phyloP scores from a whole-genome alignment of 164 flowering plant species.

The Nymphaea colorata region DNA sequence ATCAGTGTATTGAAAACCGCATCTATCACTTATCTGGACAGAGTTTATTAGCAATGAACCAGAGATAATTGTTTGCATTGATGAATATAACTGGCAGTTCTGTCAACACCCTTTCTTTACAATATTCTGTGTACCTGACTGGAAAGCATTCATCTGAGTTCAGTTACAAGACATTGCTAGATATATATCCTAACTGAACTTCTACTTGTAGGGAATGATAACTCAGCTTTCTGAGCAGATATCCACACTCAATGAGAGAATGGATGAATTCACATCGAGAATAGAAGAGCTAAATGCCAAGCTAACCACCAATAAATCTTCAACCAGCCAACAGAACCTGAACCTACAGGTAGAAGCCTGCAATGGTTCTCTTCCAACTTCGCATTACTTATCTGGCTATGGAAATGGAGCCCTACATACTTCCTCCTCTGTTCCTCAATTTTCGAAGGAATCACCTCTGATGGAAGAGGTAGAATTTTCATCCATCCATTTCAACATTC shows the following conservation, averaged over 20 bases:
- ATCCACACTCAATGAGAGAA: slow-evolving; percentile 66
- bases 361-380: slow-evolving; percentile 75
- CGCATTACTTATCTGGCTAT: slow-evolving; percentile 50
- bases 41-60: too few species aligned
- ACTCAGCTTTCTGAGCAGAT: slow-evolving; percentile 88
- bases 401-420: slow-evolving; percentile 57
- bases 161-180: too few species aligned
- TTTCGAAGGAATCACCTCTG: slow-evolving; percentile 60
- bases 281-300: slow-evolving; percentile 80
- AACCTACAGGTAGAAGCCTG: slow-evolving; percentile 49
- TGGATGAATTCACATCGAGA: slow-evolving; percentile 77
- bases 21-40: too few species aligned
- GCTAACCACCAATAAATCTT: slow-evolving; percentile 28
- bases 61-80: too few species aligned
- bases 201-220: slow-evolving; percentile 42
- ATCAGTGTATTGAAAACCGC: too few species aligned
- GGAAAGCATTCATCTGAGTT: too few species aligned
- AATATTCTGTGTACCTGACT: too few species aligned
- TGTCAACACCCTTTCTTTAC: too few species aligned
- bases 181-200: too few species aligned
- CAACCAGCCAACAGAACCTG: slow-evolving; percentile 54
- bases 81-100: too few species aligned
- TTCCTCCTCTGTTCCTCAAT: slow-evolving; percentile 65
- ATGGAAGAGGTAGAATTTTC: slow-evolving; percentile 61
- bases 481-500: not conserved